A percentile compares a stretch with the other conserved stretches of the same genome.
phyloP scores from a whole-genome alignment of 805 yeast genomes.

The Helenozyma baotianmanensis region DNA sequence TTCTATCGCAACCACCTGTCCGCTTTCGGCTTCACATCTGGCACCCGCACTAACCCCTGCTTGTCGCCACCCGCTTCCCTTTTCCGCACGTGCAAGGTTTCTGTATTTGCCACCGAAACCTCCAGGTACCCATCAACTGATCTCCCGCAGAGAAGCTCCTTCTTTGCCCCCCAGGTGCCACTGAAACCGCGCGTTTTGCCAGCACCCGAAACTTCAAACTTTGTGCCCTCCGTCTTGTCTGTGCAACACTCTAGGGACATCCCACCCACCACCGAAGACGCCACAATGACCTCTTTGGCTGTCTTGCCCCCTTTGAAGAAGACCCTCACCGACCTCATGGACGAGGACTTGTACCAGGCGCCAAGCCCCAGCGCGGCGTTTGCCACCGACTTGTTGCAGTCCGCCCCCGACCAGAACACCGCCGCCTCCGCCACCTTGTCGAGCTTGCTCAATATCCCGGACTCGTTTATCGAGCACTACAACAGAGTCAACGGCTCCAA shows the following conservation, averaged over 20 bases:
- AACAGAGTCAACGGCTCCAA: slow-evolving; percentile 13
- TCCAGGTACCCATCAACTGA: too few relatives aligned
- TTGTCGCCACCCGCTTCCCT: not conserved
- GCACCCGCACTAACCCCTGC: too few relatives aligned
- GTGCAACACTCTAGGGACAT: not conserved
- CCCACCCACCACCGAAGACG: not conserved
- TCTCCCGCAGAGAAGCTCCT: too few relatives aligned
- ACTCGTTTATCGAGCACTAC: slow-evolving; percentile 24
- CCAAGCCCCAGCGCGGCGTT: slow-evolving; percentile 7
- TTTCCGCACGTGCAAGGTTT: not conserved
- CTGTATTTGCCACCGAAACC: too few relatives aligned
- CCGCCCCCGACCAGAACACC: slow-evolving; percentile 10
- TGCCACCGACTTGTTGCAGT: slow-evolving; percentile 1
- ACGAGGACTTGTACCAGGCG: slow-evolving; percentile 50
- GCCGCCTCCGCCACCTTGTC: slow-evolving; percentile 20
- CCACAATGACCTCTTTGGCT: slow-evolving; percentile 45
- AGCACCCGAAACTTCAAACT: too few relatives aligned
- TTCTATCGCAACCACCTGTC: too few relatives aligned
- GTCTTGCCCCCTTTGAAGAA: slow-evolving; percentile 47
- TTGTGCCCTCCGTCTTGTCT: slow-evolving; percentile 3
- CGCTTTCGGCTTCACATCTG: too few relatives aligned
- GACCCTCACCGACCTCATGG: slow-evolving; percentile 54
- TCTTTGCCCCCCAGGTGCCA: too few relatives aligned
- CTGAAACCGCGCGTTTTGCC: too few relatives aligned
- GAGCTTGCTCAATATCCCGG: slow-evolving; percentile 29